Evolutionary conservation across 139 green algal species (phyloP).

Genomic region (Zygnema circumcarinatum): DNA sequence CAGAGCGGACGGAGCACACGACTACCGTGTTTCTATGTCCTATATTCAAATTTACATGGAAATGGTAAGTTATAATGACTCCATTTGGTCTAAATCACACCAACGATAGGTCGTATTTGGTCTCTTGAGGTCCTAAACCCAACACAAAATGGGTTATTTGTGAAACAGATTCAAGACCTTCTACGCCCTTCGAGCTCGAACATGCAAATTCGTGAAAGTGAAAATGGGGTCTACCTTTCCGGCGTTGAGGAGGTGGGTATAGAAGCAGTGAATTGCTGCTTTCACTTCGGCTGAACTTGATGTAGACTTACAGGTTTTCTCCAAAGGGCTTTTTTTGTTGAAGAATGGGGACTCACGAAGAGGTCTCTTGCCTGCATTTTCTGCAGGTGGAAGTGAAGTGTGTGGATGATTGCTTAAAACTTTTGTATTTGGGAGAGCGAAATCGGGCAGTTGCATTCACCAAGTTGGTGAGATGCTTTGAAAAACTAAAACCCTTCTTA

Average conservation of each 20-base stretch:
- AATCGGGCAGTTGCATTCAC: constrained; percentile 82
- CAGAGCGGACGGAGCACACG: constrained; percentile 63
- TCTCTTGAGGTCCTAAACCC: too few relatives aligned
- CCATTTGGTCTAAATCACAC: too few relatives aligned
- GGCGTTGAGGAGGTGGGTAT: constrained; percentile 71
- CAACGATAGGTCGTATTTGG: too few relatives aligned
- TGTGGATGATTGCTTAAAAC: constrained; percentile 77
- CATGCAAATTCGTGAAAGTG: constrained; percentile 82
- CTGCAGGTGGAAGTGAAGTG: constrained; percentile 36
- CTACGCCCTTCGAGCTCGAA: constrained; percentile 76
- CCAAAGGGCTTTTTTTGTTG: too few relatives aligned
- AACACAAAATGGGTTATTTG: too few relatives aligned
- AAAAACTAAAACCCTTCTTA: too few relatives aligned
- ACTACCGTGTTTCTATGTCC: constrained; percentile 78
- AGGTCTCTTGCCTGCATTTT: too few relatives aligned
- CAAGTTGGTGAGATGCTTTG: constrained; percentile 63
- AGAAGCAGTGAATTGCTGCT: constrained; percentile 54
- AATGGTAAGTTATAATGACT: constrained; percentile 46
- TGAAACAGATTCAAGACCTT: constrained; percentile 78
- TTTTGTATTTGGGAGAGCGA: constrained; percentile 78
- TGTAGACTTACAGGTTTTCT: neutral
- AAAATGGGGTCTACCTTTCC: constrained; percentile 78
- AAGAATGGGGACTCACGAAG: too few relatives aligned
- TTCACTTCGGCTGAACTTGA: constrained; percentile 59
- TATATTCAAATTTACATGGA: constrained; percentile 92